Conservation (phyloP, 2,329 filamentous ascomycete genomes). For the Alternaria solani region DNA sequence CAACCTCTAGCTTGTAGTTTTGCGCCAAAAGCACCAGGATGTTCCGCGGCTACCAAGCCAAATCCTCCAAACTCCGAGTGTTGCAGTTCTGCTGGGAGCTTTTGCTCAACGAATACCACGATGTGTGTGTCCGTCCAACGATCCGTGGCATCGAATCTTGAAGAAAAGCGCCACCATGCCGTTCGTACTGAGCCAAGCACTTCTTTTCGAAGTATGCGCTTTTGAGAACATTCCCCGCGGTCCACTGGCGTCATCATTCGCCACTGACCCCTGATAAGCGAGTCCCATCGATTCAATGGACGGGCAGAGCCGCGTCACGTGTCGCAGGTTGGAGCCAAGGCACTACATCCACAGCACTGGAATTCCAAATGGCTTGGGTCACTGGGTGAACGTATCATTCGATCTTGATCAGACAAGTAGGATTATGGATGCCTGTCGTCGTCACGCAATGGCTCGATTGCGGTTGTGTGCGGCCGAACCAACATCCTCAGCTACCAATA, state of each 20-base stretch:
- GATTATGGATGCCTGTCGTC: background rate
- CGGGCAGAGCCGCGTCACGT: constrained; percentile 6
- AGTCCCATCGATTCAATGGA: background rate
- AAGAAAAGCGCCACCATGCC: background rate
- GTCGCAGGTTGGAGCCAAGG: background rate
- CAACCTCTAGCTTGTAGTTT: background rate
- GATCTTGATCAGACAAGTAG: background rate
- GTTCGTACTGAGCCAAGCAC: background rate
- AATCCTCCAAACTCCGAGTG: constrained; percentile 3
- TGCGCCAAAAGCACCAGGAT: background rate
- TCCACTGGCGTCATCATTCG: constrained; percentile 2
- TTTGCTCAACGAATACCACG: background rate
- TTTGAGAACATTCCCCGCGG: background rate
- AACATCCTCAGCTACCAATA: no score
- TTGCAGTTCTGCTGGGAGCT: background rate
- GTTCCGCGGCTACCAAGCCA: constrained; percentile 3
- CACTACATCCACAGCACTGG: background rate
- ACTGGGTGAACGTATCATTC: background rate
- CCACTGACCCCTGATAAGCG: background rate
- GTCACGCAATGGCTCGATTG: background rate
- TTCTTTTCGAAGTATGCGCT: background rate
- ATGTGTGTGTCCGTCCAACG: background rate
- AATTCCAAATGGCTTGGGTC: background rate
- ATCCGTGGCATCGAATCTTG: background rate
- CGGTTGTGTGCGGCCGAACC: background rate